Evolutionary conservation across 345 rosid species (phyloP).

Genomic region (Mangifera indica): DNA sequence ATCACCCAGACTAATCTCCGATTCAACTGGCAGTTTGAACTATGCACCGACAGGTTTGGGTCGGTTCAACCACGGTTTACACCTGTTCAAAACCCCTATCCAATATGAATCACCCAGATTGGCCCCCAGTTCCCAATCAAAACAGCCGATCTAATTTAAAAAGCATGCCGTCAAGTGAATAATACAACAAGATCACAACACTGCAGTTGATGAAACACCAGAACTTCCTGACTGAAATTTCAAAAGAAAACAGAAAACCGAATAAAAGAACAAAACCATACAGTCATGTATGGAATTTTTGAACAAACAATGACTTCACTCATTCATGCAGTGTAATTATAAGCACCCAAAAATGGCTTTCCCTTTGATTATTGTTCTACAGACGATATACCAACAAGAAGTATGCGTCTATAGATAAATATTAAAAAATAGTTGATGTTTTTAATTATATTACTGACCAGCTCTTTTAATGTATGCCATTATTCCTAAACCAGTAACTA

Average conservation of each 20-base stretch:
- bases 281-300: background rate
- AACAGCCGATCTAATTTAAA: no score
- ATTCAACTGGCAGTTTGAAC: no score
- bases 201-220: background rate
- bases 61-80: no score
- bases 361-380: conserved; percentile 14
- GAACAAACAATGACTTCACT: background rate
- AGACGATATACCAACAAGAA: conserved; percentile 10
- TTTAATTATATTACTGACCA: conserved; percentile 34
- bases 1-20: no score
- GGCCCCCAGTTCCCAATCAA: no score
- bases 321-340: background rate
- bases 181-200: background rate
- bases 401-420: background rate
- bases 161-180: background rate
- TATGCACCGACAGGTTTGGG: no score
- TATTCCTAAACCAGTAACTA: conserved; percentile 81
- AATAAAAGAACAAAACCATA: no score
- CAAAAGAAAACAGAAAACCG: background rate
- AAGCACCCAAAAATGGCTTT: conserved; percentile 8
- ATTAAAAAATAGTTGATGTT: background rate
- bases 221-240: conserved; percentile 1
- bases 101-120: no score
- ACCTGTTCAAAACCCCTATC: no score
- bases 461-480: conserved; percentile 75